A percentile compares a stretch with the other conserved stretches of the same genome.
Evolutionary conservation across 169 alveolate genomes (phyloP).

Genomic region (Amoebophrya sp.): DNA sequence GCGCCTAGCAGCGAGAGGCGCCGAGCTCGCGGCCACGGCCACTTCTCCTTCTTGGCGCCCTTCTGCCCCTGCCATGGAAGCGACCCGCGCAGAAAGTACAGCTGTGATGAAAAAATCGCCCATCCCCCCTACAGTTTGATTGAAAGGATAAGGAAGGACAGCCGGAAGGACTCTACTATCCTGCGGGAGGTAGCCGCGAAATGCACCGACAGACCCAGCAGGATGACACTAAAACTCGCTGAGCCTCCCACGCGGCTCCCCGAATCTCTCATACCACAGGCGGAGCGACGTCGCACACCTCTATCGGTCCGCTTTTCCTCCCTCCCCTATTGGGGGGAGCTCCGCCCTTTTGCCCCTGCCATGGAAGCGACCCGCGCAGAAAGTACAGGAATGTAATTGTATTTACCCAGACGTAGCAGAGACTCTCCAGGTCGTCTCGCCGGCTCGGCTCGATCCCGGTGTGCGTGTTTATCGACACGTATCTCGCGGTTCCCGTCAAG

Average conservation of each 20-base stretch:
- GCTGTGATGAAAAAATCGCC: too few relatives aligned
- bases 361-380: conserved; percentile 88
- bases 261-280: too few relatives aligned
- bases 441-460: conserved; percentile 91
- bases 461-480: conserved; percentile 91
- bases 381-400: conserved; percentile 59
- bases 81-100: conserved; percentile 83
- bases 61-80: conserved; percentile 92
- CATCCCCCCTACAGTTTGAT: too few relatives aligned
- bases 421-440: conserved; percentile 94
- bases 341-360: conserved; percentile 89
- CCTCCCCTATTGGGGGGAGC: conserved; percentile 70
- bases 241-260: too few relatives aligned
- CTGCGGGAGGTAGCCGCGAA: too few relatives aligned
- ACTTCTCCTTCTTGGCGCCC: conserved; percentile 84
- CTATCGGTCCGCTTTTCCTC: conserved; percentile 84
- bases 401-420: conserved; percentile 63
- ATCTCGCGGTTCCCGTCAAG: conserved; percentile 93
- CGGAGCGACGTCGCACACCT: conserved; percentile 82
- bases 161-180: too few relatives aligned
- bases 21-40: too few relatives aligned
- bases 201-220: too few relatives aligned
- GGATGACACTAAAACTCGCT: too few relatives aligned
- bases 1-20: too few relatives aligned
- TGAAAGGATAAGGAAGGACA: too few relatives aligned